These are phyloP conservation scores for Botryotinia calthae DNA, from an alignment of 2,329 filamentous ascomycete species.

Conservation along the genomic window DNA sequence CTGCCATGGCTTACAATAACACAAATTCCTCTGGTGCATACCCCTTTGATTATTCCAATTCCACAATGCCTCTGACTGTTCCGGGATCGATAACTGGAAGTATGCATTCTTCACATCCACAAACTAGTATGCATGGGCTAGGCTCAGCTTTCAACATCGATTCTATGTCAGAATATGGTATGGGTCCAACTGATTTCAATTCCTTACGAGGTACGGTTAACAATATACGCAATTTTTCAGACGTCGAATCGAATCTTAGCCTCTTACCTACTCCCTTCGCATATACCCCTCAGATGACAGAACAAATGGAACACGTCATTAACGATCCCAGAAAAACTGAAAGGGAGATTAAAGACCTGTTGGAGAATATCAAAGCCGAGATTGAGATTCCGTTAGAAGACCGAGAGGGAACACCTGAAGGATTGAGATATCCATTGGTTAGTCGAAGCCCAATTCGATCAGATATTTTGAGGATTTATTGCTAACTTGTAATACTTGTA, in stretches of 20 bases:
- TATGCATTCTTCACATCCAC: background rate
- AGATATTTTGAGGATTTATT: background rate
- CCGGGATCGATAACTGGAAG: conserved; percentile 3
- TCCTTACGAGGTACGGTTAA: background rate
- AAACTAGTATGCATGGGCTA: background rate
- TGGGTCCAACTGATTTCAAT: background rate
- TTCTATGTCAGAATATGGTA: background rate
- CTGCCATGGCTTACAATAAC: background rate
- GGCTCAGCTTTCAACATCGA: conserved; percentile 13
- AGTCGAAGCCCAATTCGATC: background rate
- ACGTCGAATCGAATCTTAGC: conserved; percentile 33
- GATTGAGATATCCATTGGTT: conserved; percentile 60
- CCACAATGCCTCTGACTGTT: background rate
- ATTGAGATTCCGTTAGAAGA: conserved; percentile 60
- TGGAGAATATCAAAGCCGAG: conserved; percentile 73
- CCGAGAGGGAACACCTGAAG: conserved; percentile 66
- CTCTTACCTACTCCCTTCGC: conserved; percentile 28
- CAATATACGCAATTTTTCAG: conserved; percentile 30
- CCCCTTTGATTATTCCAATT: conserved; percentile 17
- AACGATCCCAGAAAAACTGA: conserved; percentile 51
- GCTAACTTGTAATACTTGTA: conserved; percentile 24
- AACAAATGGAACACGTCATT: conserved; percentile 31
- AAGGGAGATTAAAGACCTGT: conserved; percentile 67
- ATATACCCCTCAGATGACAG: conserved; percentile 37
- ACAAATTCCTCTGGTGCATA: background rate